phyloP scores from a whole-genome alignment of 768 basidiomycete genomes.

The Boletus coccyginus region DNA sequence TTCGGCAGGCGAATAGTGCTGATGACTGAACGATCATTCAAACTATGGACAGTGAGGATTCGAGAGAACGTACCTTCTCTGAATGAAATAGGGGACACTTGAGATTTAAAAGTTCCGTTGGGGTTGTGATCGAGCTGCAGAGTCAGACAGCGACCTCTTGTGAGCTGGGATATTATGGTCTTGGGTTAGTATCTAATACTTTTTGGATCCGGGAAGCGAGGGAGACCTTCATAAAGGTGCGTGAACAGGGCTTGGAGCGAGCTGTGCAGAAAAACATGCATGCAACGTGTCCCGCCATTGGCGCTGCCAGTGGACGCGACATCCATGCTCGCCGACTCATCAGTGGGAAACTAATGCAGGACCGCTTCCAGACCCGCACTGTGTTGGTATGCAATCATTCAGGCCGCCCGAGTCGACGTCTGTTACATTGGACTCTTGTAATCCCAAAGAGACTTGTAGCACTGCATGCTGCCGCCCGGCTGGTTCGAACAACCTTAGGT shows the following conservation, averaged over 20 bases:
- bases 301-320: background rate
- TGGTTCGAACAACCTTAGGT: too few species aligned
- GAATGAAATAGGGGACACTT: background rate
- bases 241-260: background rate
- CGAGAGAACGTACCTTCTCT: background rate
- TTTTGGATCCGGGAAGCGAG: background rate
- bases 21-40: background rate
- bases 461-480: too few species aligned
- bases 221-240: background rate
- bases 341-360: too few species aligned
- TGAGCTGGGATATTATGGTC: background rate
- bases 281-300: background rate
- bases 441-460: too few species aligned
- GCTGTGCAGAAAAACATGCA: background rate
- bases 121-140: background rate
- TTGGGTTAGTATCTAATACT: background rate
- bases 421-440: too few species aligned
- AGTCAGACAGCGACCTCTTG: background rate
- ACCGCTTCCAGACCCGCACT: too few species aligned
- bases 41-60: background rate
- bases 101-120: background rate
- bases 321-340: too few species aligned
- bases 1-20: background rate
- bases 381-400: too few species aligned
- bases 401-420: too few species aligned